Evolutionary conservation across 139 green algal species (phyloP).

Genomic region (Closterium sp.): DNA sequence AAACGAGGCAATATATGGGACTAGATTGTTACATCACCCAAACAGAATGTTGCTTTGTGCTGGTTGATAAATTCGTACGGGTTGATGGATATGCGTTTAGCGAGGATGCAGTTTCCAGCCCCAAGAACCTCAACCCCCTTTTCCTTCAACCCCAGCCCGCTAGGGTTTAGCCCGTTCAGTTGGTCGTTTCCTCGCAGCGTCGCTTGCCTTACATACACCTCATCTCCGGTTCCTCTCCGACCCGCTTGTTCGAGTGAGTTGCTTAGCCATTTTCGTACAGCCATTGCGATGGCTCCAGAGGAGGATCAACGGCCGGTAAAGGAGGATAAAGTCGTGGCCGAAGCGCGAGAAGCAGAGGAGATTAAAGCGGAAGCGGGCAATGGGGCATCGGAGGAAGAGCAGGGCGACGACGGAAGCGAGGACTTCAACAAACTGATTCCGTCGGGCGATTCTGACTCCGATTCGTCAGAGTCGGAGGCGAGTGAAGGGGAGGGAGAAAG

Average conservation of each 20-base stretch:
- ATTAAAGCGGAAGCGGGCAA: not conserved
- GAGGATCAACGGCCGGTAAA: not conserved
- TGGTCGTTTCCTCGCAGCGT: not conserved
- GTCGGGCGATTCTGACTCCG: not conserved
- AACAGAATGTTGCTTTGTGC: too few relatives aligned
- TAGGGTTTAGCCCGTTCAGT: too few relatives aligned
- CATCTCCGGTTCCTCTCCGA: too few relatives aligned
- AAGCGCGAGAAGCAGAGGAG: not conserved
- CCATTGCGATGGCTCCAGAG: not conserved
- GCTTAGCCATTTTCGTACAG: too few relatives aligned
- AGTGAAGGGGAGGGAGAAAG: not conserved
- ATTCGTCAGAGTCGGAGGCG: not conserved
- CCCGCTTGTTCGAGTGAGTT: too few relatives aligned
- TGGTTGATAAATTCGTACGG: too few relatives aligned
- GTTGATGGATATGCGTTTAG: too few relatives aligned
- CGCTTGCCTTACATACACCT: not conserved
- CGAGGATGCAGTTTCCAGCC: too few relatives aligned
- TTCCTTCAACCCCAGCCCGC: too few relatives aligned
- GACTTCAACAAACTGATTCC: not conserved
- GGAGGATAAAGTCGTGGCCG: not conserved
- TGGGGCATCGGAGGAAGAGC: not conserved
- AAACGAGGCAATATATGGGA: too few relatives aligned
- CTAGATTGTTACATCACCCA: too few relatives aligned
- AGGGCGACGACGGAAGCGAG: not conserved
- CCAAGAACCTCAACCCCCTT: too few relatives aligned